These are phyloP conservation scores for Aspergillus eucalypticola DNA, from an alignment of 2,329 filamentous ascomycete genomes.

Conservation along the genomic window DNA sequence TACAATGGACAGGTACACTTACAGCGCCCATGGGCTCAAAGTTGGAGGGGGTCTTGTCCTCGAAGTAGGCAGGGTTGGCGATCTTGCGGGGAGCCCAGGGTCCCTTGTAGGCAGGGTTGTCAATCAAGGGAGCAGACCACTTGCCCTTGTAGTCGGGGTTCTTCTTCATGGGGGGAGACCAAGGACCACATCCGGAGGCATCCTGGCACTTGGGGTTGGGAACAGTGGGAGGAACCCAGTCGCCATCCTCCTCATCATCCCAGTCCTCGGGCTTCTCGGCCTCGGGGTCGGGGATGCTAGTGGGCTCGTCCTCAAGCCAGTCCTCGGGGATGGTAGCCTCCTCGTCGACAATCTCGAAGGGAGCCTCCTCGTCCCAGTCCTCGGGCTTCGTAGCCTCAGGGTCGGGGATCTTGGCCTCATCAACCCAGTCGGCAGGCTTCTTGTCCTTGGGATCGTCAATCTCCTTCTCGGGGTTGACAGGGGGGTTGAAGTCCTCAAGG, in stretches of 20 bases:
- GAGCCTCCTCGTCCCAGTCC: constrained; percentile 98
- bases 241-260: constrained; percentile 99
- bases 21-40: constrained; percentile 97
- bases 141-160: constrained; percentile 99
- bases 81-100: constrained; percentile 94
- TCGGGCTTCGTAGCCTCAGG: constrained; percentile 94
- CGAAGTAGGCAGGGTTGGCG: constrained; percentile 90
- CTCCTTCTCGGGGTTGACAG: constrained; percentile 93
- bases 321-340: constrained; percentile 88
- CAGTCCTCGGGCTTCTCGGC: constrained; percentile 98
- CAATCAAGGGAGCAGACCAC: constrained; percentile 88
- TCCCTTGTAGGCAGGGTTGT: constrained; percentile 98
- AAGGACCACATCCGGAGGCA: constrained; percentile 88
- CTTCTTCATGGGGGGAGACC: constrained; percentile 87
- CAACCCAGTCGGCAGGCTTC: constrained; percentile 96
- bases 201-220: constrained; percentile 96
- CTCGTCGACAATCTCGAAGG: constrained; percentile 93
- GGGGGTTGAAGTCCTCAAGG: constrained; percentile 85
- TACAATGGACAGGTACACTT: constrained; percentile 49
- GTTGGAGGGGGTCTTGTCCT: constrained; percentile 96
- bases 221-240: constrained; percentile 88
- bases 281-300: constrained; percentile 84
- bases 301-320: constrained; percentile 90
- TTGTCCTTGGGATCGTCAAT: constrained; percentile 91
- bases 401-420: constrained; percentile 86